Evolutionary conservation across 2,329 filamentous ascomycete species (phyloP).

Genomic region (Tolypocladium amazonense): DNA sequence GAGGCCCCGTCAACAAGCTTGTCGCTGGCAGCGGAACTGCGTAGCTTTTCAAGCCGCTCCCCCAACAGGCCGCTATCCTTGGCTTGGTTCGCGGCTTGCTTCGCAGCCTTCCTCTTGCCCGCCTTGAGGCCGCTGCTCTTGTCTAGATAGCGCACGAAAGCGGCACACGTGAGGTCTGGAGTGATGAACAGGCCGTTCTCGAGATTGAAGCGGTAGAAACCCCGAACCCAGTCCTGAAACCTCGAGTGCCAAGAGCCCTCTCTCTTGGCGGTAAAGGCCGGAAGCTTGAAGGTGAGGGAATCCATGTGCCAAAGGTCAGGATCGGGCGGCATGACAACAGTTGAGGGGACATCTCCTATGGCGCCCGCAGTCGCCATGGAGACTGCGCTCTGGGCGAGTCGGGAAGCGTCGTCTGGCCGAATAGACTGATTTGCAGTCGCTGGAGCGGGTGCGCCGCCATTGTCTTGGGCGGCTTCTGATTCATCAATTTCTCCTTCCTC

Average conservation of each 20-base stretch:
- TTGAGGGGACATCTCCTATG: neutral
- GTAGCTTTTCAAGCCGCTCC: slow-evolving; percentile 10
- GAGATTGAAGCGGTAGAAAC: slow-evolving; percentile 17
- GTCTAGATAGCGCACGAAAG: slow-evolving; percentile 20
- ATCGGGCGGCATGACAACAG: slow-evolving; percentile 10
- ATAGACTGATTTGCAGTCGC: neutral
- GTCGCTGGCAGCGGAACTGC: neutral
- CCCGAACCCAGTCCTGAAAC: slow-evolving; percentile 22
- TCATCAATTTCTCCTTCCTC: slow-evolving; percentile 25
- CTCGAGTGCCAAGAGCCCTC: slow-evolving; percentile 22
- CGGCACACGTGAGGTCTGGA: slow-evolving; percentile 11
- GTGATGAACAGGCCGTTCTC: slow-evolving; percentile 12
- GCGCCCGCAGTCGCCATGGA: neutral
- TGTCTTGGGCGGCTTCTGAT: slow-evolving; percentile 1
- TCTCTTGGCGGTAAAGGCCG: slow-evolving; percentile 13
- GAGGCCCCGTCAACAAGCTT: neutral
- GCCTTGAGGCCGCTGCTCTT: slow-evolving; percentile 16
- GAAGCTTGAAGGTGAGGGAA: slow-evolving; percentile 14
- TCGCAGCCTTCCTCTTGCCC: slow-evolving; percentile 21
- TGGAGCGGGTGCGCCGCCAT: neutral
- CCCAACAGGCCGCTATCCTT: slow-evolving; percentile 13
- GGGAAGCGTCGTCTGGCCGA: neutral
- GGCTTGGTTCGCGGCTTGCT: slow-evolving; percentile 15
- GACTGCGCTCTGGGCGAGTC: neutral
- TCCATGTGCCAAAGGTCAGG: slow-evolving; percentile 11